A percentile compares a stretch with the other conserved stretches of the same genome.
phyloP scores from a whole-genome alignment of 2,329 filamentous ascomycete species.

The Tricladium varicosporioides region DNA sequence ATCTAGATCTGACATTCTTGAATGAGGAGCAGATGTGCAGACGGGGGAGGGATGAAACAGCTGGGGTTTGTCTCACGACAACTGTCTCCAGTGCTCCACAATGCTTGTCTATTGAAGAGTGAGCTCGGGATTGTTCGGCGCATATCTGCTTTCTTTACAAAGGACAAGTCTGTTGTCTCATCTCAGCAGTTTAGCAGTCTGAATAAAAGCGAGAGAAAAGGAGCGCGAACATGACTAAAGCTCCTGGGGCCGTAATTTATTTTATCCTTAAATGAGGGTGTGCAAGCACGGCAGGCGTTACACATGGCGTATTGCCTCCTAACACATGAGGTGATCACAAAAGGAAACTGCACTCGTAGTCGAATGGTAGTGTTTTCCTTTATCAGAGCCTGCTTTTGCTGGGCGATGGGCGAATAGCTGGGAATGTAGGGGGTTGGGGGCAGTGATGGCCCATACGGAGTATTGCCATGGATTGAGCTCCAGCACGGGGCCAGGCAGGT shows the following conservation, averaged over 20 bases:
- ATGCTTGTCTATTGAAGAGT: not conserved
- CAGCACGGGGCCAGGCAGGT: not conserved
- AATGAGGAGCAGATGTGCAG: slow-evolving; percentile 1
- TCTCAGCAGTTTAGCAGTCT: too few relatives aligned
- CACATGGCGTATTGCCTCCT: not conserved
- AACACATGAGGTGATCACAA: not conserved
- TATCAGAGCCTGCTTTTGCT: not conserved
- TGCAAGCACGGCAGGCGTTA: too few relatives aligned
- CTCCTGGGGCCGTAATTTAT: too few relatives aligned
- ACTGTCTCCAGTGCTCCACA: slow-evolving; percentile 1
- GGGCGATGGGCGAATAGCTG: not conserved
- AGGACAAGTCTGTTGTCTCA: too few relatives aligned
- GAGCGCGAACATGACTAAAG: too few relatives aligned
- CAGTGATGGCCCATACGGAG: too few relatives aligned
- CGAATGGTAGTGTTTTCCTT: not conserved
- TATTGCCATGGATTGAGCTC: not conserved
- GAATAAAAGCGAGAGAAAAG: too few relatives aligned
- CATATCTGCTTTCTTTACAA: too few relatives aligned
- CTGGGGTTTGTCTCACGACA: slow-evolving; percentile 14
- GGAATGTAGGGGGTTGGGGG: not conserved
- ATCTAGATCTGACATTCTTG: not conserved
- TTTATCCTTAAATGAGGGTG: too few relatives aligned
- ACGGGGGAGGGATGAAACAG: slow-evolving; percentile 14
- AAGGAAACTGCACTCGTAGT: not conserved
- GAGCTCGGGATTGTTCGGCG: not conserved